Base-by-base conservation (phyloP, 2,329 filamentous ascomycete genomes). In the Colletotrichum simmondsii region DNA sequence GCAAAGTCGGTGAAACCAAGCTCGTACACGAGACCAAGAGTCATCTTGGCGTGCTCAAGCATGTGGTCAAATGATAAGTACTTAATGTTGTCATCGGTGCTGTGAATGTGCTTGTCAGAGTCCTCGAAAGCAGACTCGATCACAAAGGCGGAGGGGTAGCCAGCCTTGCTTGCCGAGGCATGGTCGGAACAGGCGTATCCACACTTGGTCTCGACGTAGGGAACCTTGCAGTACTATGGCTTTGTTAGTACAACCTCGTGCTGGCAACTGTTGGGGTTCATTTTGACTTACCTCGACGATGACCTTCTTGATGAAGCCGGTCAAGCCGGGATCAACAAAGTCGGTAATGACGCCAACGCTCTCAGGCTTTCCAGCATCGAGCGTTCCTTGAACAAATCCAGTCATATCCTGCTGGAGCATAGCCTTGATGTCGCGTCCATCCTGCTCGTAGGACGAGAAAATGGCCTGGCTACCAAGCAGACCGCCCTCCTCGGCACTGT, bases 321-420 rank as follows among this genome's bases (percentile, higher is more conserved):
- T 98, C 77, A 98, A 86, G 66, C 89, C 92, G 2, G 91, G 86
- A 80, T 98, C 93, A 57, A 98, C 96, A 78, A 89, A 98, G 83
- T 98, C 96, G 5, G 94, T 95, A 78, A 98, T 97, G 64, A 98
- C 94, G 56, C 96, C 96, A 3, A 98, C 94, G 58, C 92, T 93
- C 87, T 98, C 96, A 5, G 91, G 89, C 82, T 94, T 88, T 72
- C 95, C 95, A 3, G 94, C 92, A 76, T 97, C 93, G 24, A 97
- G 85, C 0, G 95, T 97, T 78, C 92, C 92, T 81, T 95, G 91
- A 5, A 95, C 89, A 81, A 93, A 98, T 22, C 96, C 96, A 1
- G 95, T 97, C 96, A 98, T 98, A 83, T 98, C 96, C 84, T 98
- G 96, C 85, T 98, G 96, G 67, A 98, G 90, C 97, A 98, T 98